Evolutionary conservation across 345 rosid species (phyloP).

Genomic region (Nasturtium officinale): DNA sequence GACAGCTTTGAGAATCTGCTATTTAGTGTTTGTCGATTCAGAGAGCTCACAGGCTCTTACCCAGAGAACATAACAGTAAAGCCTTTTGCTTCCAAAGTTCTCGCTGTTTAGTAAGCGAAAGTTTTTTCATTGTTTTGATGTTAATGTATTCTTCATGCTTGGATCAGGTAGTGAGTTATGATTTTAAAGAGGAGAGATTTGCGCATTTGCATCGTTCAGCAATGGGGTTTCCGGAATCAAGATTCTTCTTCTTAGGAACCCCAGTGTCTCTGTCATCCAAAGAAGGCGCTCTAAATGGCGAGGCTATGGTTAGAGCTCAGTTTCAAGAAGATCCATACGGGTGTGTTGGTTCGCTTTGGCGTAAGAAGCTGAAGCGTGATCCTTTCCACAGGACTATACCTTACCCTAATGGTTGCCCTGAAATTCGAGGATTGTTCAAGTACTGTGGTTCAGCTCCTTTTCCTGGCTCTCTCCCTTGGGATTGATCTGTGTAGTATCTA

Average conservation of each 20-base stretch:
- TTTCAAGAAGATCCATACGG: slow-evolving; percentile 89
- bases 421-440: slow-evolving; percentile 71
- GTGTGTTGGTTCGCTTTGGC: slow-evolving; percentile 73
- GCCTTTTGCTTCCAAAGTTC: slow-evolving; percentile 1
- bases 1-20: slow-evolving; percentile 98
- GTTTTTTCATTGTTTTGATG: not conserved
- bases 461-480: slow-evolving; percentile 87
- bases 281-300: slow-evolving; percentile 81
- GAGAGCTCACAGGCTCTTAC: slow-evolving; percentile 90
- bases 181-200: slow-evolving; percentile 87
- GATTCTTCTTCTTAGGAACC: slow-evolving; percentile 77
- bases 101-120: not conserved
- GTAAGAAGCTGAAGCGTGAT: slow-evolving; percentile 84
- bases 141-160: slow-evolving; percentile 5
- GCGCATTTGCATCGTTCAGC: slow-evolving; percentile 79
- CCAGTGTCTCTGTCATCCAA: slow-evolving; percentile 61
- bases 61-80: slow-evolving; percentile 91
- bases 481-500: slow-evolving; percentile 10
- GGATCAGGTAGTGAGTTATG: slow-evolving; percentile 86
- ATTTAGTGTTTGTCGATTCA: slow-evolving; percentile 85
- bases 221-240: slow-evolving; percentile 74
- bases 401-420: slow-evolving; percentile 91
- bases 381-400: slow-evolving; percentile 94
- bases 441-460: slow-evolving; percentile 79
- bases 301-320: slow-evolving; percentile 78